Evolutionary conservation across 371 early-diverging fungal genomes (phyloP), one percentile per base, ranked within the genome.

Genomic region (Mortierella sp.): DNA sequence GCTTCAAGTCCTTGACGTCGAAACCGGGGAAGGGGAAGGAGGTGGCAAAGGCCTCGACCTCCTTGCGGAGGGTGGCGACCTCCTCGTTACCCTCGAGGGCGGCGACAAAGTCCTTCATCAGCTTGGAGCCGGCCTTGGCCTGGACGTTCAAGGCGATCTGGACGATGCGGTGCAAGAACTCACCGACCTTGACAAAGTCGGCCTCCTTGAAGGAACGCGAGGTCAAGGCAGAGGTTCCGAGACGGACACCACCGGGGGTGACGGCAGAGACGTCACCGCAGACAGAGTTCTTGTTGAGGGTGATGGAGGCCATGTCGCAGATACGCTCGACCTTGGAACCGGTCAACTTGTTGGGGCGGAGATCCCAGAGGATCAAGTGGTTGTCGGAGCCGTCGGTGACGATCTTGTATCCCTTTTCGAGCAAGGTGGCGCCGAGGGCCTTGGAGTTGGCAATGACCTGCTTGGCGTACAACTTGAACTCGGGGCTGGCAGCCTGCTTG

Each of bases 311-410:
- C 88, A 95, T 92, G 83, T 99, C 99, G 91, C 99, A 99, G 72
- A 99, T 94, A 90, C 97, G 99, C 91, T 99, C 97, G 63, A 96
- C 90, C 91, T 96, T 96, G 90, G 93, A 93, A 79, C 97, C 97
- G 68, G 96, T 96, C 77, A 97, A 87, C 88, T 95, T 92, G 88
- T 91, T 91, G 74, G 95, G 96, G 88, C 96, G 92, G 82, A 99
- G 90, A 88, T 99, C 98, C 93, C 97, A 93, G 74, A 99, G 94
- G 70, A 99, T 89, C 79, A 98, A 92, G 88, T 99, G 99, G 88
- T 97, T 98, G 83, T 98, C 98, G 41, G 99, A 98, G 44, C 98
- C 98, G 71, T 95, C 98, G 44, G 98, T 95, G 65, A 96, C 95
- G 79, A 99, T 90, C 76, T 95, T 94, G 92, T 97, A 99, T n/a